phyloP scores from a whole-genome alignment of 2,329 filamentous ascomycete species.

The Penicillium sp. region DNA sequence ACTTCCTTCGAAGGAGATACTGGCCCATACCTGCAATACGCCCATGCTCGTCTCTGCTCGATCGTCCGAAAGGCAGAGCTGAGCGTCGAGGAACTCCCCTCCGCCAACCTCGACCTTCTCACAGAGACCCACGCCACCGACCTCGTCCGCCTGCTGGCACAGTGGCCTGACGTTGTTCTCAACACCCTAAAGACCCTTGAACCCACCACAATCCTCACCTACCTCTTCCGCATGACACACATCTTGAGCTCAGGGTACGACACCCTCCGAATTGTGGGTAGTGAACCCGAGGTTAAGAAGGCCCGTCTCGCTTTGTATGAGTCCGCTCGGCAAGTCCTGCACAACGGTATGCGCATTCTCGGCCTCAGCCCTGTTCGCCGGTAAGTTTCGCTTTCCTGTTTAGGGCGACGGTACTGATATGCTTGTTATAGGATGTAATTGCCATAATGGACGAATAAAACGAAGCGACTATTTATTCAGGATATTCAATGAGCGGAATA shows the following conservation, averaged over 20 bases:
- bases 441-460: slow-evolving; percentile 9
- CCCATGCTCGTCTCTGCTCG: slow-evolving; percentile 63
- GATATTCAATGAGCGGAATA: slow-evolving; percentile 6
- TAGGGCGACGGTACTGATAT: slow-evolving; percentile 17
- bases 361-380: slow-evolving; percentile 69
- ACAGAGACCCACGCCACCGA: slow-evolving; percentile 66
- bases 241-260: slow-evolving; percentile 66
- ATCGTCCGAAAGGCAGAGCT: slow-evolving; percentile 62
- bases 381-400: slow-evolving; percentile 32
- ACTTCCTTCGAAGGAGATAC: slow-evolving; percentile 70
- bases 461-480: slow-evolving; percentile 9
- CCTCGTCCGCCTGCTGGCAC: slow-evolving; percentile 64
- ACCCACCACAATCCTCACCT: slow-evolving; percentile 68
- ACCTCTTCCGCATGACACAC: slow-evolving; percentile 71
- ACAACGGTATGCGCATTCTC: slow-evolving; percentile 69
- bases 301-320: slow-evolving; percentile 67
- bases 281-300: slow-evolving; percentile 61
- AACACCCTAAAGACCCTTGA: slow-evolving; percentile 71
- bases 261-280: slow-evolving; percentile 65
- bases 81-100: slow-evolving; percentile 52
- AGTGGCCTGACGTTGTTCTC: slow-evolving; percentile 68
- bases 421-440: slow-evolving; percentile 34
- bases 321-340: slow-evolving; percentile 65
- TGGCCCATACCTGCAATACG: slow-evolving; percentile 69
- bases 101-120: slow-evolving; percentile 64